Conservation (phyloP, 2,329 filamentous ascomycete genomes). For the Alternaria burnsii region DNA sequence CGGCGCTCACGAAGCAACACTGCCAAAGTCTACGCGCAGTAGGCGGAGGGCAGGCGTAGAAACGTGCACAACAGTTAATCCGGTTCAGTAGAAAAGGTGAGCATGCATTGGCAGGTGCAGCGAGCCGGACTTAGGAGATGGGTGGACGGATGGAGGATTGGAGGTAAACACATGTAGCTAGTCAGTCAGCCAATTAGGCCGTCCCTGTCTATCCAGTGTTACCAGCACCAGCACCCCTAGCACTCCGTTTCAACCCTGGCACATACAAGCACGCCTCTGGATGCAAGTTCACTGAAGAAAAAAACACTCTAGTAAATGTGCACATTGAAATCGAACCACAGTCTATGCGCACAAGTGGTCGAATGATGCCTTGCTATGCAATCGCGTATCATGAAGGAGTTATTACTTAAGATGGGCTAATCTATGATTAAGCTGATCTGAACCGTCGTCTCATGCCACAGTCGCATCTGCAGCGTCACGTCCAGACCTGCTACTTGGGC, state of each 20-base stretch:
- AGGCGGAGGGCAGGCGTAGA: slow-evolving; percentile 24
- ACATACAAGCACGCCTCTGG: background rate
- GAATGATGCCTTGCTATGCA: background rate
- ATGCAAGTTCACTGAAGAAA: background rate
- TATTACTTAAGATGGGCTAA: slow-evolving; percentile 9
- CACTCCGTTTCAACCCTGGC: slow-evolving; percentile 29
- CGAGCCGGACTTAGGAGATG: slow-evolving; percentile 27
- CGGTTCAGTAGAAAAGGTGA: slow-evolving; percentile 32
- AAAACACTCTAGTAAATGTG: background rate
- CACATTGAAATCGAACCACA: background rate
- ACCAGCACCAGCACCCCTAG: slow-evolving; percentile 45
- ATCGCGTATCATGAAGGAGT: slow-evolving; percentile 3
- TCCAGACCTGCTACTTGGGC: slow-evolving; percentile 35
- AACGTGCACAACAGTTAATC: slow-evolving; percentile 22
- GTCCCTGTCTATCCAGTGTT: slow-evolving; percentile 42
- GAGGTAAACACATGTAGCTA: slow-evolving; percentile 50
- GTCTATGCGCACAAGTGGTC: background rate
- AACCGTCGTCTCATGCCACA: slow-evolving; percentile 17
- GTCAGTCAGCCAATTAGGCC: slow-evolving; percentile 49
- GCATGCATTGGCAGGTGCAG: slow-evolving; percentile 37
- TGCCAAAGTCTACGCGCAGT: slow-evolving; percentile 44
- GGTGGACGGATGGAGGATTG: slow-evolving; percentile 39
- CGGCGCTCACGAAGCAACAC: slow-evolving; percentile 42
- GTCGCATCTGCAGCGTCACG: slow-evolving; percentile 22
- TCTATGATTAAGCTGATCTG: slow-evolving; percentile 10